phyloP scores from a whole-genome alignment of 257 asterid species.

The Mitragyna speciosa region DNA sequence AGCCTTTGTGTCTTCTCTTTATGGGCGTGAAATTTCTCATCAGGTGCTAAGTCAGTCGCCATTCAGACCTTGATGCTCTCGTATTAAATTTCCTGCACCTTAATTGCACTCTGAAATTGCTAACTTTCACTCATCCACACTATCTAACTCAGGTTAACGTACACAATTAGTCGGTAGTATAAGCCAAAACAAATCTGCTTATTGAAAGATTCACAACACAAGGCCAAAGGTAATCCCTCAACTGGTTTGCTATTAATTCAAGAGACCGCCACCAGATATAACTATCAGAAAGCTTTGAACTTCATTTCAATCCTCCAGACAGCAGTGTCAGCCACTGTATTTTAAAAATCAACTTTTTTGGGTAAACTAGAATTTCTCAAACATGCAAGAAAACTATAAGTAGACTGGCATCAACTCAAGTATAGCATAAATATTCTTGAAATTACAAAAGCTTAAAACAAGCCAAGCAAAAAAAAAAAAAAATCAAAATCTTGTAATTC shows the following conservation, averaged over 20 bases:
- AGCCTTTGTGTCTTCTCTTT: conserved; percentile 28
- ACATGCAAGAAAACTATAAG: neutral
- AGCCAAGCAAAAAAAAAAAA: neutral
- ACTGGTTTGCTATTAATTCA: neutral
- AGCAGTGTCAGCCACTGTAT: neutral
- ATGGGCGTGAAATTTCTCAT: conserved; percentile 21
- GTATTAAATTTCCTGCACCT: neutral
- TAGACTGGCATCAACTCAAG: neutral
- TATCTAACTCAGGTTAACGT: neutral
- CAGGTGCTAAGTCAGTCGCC: conserved; percentile 8
- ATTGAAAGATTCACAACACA: neutral
- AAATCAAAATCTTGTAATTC: neutral
- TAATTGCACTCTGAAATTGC: neutral
- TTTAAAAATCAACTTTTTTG: neutral
- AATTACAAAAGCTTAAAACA: neutral
- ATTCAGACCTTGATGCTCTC: conserved; percentile 12
- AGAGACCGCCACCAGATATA: neutral
- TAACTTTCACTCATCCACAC: neutral
- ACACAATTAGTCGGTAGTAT: neutral
- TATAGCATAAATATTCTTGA: neutral
- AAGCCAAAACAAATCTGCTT: neutral
- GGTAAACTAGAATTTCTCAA: neutral
- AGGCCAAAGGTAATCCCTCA: neutral
- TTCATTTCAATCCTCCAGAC: neutral
- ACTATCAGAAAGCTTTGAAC: neutral